These are phyloP conservation scores for Grifola frondosa DNA, from an alignment of 1,284 basidiomycete genomes.

Conservation along the genomic window DNA sequence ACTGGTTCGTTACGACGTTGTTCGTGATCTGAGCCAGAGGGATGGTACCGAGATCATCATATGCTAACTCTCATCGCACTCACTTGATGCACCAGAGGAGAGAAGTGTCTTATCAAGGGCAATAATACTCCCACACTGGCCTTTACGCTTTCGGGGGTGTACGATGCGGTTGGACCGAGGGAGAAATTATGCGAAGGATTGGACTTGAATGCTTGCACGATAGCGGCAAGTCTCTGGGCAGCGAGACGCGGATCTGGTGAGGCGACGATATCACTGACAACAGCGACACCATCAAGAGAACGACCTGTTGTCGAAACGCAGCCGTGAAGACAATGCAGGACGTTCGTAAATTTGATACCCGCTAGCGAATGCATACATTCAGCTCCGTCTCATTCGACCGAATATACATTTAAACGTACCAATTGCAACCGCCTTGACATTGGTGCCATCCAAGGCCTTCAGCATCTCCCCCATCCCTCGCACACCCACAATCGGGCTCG, in stretches of 20 bases:
- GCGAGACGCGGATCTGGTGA: constrained; percentile 62
- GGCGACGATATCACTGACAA: constrained; percentile 87
- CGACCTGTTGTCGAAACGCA: constrained; percentile 58
- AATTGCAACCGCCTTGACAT: constrained; percentile 77
- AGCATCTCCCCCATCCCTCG: constrained; percentile 69
- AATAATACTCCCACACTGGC: constrained; percentile 46
- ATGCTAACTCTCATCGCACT: too few species aligned
- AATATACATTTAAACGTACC: constrained; percentile 48
- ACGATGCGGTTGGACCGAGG: constrained; percentile 10
- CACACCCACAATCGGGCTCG: constrained; percentile 58
- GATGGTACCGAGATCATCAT: background rate
- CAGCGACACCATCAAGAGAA: constrained; percentile 79
- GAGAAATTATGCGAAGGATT: constrained; percentile 21
- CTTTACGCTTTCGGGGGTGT: constrained; percentile 35
- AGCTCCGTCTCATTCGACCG: background rate
- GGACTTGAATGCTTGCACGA: constrained; percentile 43
- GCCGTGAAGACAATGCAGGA: constrained; percentile 72
- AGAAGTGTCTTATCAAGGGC: constrained; percentile 46
- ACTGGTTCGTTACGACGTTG: constrained; percentile 87
- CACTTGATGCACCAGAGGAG: constrained; percentile 83
- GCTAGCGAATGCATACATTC: constrained; percentile 43
- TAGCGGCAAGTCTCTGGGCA: constrained; percentile 49
- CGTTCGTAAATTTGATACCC: constrained; percentile 78
- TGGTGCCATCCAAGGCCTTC: constrained; percentile 58
- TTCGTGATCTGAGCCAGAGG: constrained; percentile 91